These are phyloP conservation scores for Colletotrichum falcatum DNA, from an alignment of 2,329 filamentous ascomycete genomes.

Conservation along the genomic window DNA sequence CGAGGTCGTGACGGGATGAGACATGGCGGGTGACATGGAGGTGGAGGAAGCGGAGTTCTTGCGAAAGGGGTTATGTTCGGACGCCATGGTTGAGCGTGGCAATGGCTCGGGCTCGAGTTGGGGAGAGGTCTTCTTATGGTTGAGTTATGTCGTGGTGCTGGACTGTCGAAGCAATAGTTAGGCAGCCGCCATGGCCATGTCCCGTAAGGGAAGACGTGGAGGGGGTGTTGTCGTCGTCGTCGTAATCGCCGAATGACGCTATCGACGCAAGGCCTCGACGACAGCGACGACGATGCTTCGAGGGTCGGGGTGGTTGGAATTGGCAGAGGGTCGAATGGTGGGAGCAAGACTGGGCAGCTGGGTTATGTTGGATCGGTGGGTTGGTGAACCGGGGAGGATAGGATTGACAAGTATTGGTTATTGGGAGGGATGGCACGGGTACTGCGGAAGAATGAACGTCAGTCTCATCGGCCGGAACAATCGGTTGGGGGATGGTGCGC, in stretches of 20 bases:
- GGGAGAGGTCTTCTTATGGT: background rate
- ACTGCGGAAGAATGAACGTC: constrained; percentile 30
- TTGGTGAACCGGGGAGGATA: constrained; percentile 20
- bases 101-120: constrained; percentile 13
- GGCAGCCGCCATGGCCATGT: constrained; percentile 38
- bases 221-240: too few relatives aligned
- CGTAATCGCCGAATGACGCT: constrained; percentile 9
- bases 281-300: background rate
- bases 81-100: constrained; percentile 47
- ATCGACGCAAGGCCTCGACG: constrained; percentile 1
- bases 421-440: constrained; percentile 16
- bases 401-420: constrained; percentile 5
- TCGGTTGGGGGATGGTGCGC: constrained; percentile 22
- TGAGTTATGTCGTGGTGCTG: constrained; percentile 16
- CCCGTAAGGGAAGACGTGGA: constrained; percentile 18
- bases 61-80: constrained; percentile 62
- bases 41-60: constrained; percentile 51
- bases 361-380: constrained; percentile 1
- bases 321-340: constrained; percentile 1
- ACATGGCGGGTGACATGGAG: constrained; percentile 36
- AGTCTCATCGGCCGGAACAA: constrained; percentile 35
- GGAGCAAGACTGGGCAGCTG: constrained; percentile 10
- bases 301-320: background rate
- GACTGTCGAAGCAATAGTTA: constrained; percentile 26
- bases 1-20: constrained; percentile 44